A percentile compares a stretch with the other conserved stretches of the same genome.
Evolutionary conservation across 306 rosid genomes (phyloP).

Genomic region (Senna tora): DNA sequence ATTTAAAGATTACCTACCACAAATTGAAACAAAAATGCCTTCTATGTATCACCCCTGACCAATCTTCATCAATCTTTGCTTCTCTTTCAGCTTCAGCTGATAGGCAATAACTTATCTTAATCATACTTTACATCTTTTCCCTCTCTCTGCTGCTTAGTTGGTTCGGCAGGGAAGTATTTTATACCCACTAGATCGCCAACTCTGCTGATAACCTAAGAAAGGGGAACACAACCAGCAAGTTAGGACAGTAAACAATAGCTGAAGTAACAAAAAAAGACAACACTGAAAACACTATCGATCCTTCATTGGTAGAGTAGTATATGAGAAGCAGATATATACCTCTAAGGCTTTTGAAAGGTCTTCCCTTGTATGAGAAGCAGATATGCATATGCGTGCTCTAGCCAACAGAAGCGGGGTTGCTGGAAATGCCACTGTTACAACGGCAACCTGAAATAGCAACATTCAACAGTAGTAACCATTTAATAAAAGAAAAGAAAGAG

Average conservation of each 20-base stretch:
- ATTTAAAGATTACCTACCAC: conserved; percentile 25
- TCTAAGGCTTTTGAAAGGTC: conserved; percentile 80
- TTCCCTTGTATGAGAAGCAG: conserved; percentile 89
- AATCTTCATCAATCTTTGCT: conserved; percentile 20
- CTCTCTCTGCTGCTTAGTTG: conserved; percentile 52
- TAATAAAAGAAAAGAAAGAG: background rate
- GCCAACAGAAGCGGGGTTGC: conserved; percentile 89
- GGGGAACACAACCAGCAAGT: conserved; percentile 13
- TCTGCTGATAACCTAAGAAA: conserved; percentile 66
- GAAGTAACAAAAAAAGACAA: conserved; percentile 21
- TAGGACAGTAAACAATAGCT: background rate
- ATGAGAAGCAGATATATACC: conserved; percentile 46
- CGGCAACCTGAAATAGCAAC: conserved; percentile 64
- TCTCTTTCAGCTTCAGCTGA: conserved; percentile 21
- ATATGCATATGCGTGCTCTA: conserved; percentile 91
- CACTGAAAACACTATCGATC: background rate
- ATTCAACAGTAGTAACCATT: conserved; percentile 25
- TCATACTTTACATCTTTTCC: conserved; percentile 37
- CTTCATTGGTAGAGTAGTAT: background rate
- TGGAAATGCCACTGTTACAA: conserved; percentile 93
- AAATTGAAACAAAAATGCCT: conserved; percentile 28
- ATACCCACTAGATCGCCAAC: conserved; percentile 88
- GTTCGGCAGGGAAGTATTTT: conserved; percentile 88
- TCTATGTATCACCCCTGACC: background rate
- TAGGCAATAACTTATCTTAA: conserved; percentile 5